These are phyloP conservation scores for Cutaneotrichosporon sp. DNA, from an alignment of 1,284 basidiomycete species.

Conservation along the genomic window DNA sequence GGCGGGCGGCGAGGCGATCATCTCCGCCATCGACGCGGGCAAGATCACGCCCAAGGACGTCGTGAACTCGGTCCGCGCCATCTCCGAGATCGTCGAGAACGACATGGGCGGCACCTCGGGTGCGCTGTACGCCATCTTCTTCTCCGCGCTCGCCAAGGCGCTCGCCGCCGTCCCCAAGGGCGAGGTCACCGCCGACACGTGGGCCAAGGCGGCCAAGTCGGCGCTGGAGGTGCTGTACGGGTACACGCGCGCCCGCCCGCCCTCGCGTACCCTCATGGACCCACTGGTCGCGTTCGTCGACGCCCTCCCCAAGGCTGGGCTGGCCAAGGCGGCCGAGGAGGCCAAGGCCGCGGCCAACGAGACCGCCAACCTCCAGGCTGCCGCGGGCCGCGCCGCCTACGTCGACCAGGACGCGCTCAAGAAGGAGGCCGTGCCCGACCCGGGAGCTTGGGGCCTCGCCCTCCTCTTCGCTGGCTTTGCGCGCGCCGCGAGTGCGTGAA, in stretches of 20 bases:
- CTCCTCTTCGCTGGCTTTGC: slow-evolving; percentile 65
- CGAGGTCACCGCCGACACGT: slow-evolving; percentile 59
- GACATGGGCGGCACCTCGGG: slow-evolving; percentile 92
- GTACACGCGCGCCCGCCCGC: slow-evolving; percentile 85
- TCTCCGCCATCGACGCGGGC: slow-evolving; percentile 49
- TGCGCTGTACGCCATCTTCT: slow-evolving; percentile 89
- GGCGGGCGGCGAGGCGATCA: slow-evolving; percentile 61
- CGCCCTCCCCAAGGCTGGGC: slow-evolving; percentile 55
- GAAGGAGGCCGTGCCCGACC: slow-evolving; percentile 74
- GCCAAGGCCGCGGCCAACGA: slow-evolving; percentile 70
- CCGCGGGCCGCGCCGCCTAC: slow-evolving; percentile 87
- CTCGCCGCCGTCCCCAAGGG: slow-evolving; percentile 34
- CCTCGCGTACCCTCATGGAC: slow-evolving; percentile 87
- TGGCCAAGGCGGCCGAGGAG: slow-evolving; percentile 62
- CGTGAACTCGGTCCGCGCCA: slow-evolving; percentile 64
- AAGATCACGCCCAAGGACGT: slow-evolving; percentile 65
- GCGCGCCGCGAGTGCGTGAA: not conserved
- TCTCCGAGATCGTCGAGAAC: slow-evolving; percentile 69
- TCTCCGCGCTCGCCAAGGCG: slow-evolving; percentile 66
- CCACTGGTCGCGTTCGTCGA: slow-evolving; percentile 80
- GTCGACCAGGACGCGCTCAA: slow-evolving; percentile 72
- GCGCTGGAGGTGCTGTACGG: slow-evolving; percentile 75
- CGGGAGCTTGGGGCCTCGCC: slow-evolving; percentile 86
- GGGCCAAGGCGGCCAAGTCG: slow-evolving; percentile 63
- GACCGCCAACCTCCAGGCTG: slow-evolving; percentile 73